phyloP scores from a whole-genome alignment of 2,329 filamentous ascomycete genomes.

The Monilinia fructigena region DNA sequence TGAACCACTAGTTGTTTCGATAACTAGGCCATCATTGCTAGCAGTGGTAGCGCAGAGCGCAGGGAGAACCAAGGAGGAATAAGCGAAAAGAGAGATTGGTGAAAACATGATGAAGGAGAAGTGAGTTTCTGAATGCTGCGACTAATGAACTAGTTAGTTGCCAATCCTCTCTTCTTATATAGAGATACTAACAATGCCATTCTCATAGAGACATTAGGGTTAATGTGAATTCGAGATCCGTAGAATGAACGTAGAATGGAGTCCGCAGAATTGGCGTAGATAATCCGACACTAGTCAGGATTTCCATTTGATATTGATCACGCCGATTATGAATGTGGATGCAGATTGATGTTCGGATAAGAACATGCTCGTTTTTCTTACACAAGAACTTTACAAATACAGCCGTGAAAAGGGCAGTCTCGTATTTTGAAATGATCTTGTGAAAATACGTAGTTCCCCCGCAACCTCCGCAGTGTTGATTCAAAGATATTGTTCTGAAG shows the following conservation, averaged over 20 bases:
- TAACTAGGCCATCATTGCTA: conserved; percentile 11
- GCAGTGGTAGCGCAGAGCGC: background rate
- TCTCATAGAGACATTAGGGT: too few relatives aligned
- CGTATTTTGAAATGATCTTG: background rate
- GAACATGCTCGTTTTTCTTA: background rate
- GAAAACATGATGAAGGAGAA: background rate
- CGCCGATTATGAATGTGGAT: background rate
- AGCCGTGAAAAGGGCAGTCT: too few relatives aligned
- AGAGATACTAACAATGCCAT: background rate
- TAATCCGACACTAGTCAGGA: background rate
- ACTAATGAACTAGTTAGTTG: background rate
- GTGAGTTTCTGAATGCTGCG: background rate
- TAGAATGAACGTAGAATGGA: background rate
- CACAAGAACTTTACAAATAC: too few relatives aligned
- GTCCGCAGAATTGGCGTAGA: background rate
- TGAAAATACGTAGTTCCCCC: too few relatives aligned
- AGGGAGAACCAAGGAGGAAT: background rate
- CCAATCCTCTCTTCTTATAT: background rate
- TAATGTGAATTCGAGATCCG: background rate
- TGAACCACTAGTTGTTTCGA: conserved; percentile 28
- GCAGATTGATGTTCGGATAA: background rate
- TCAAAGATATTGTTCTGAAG: too few relatives aligned
- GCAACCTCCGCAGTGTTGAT: too few relatives aligned
- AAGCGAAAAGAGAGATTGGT: background rate
- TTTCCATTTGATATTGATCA: background rate